These are phyloP conservation scores for Aspergillus eucalypticola DNA, from an alignment of 2,329 filamentous ascomycete genomes.

Conservation along the genomic window DNA sequence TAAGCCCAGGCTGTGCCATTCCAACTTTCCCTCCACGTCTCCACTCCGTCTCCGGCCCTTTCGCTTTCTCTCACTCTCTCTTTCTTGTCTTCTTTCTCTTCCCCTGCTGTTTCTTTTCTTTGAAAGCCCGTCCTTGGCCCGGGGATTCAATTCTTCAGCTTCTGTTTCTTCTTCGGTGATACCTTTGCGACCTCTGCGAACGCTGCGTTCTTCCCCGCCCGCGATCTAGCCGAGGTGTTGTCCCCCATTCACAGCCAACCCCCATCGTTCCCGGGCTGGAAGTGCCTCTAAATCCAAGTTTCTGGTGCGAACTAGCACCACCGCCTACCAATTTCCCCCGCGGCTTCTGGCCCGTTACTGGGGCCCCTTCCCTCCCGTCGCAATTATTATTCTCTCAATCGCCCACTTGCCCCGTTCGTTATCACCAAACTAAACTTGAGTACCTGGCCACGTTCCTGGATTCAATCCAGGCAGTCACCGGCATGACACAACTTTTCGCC, in stretches of 20 bases:
- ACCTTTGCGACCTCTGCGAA: constrained; percentile 19
- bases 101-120: constrained; percentile 15
- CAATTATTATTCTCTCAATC: constrained; percentile 6
- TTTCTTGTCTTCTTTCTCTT: constrained; percentile 11
- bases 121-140: background rate
- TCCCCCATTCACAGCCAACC: constrained; percentile 11
- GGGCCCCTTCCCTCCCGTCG: constrained; percentile 8
- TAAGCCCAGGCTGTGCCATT: constrained; percentile 8
- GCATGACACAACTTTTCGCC: constrained; percentile 48
- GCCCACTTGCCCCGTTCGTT: background rate
- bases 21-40: constrained; percentile 10
- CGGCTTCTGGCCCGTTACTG: constrained; percentile 18
- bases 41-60: constrained; percentile 8
- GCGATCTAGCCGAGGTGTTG: constrained; percentile 3
- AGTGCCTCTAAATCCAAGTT: constrained; percentile 22
- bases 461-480: constrained; percentile 13
- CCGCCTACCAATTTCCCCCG: constrained; percentile 18
- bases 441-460: background rate
- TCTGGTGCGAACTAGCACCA: constrained; percentile 16
- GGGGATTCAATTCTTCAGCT: background rate
- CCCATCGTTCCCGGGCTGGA: constrained; percentile 28
- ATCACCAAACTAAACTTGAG: background rate
- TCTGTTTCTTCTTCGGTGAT: constrained; percentile 1
- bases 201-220: constrained; percentile 11
- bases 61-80: constrained; percentile 11